Evolutionary conservation across 2,329 filamentous ascomycete species (phyloP).

Genomic region (Aspergillus quadrilineatus): DNA sequence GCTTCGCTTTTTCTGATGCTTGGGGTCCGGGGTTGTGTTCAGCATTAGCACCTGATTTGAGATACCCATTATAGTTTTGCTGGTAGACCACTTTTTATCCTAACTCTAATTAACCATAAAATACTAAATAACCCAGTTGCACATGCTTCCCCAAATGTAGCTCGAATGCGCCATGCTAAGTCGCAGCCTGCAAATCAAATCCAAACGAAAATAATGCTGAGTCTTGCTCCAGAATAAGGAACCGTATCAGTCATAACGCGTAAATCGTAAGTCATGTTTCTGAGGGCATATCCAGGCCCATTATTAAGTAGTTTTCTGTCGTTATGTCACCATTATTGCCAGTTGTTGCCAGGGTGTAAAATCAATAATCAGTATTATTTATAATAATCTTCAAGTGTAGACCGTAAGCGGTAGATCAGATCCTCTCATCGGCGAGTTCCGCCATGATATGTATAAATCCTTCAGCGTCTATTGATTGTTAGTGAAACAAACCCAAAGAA

Average conservation of each 20-base stretch:
- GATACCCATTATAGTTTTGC: slow-evolving; percentile 14
- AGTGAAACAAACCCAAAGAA: slow-evolving; percentile 1
- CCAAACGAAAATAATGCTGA: not conserved
- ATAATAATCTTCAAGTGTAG: not conserved
- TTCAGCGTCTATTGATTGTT: slow-evolving; percentile 36
- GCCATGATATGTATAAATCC: slow-evolving; percentile 37
- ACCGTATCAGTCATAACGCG: slow-evolving; percentile 20
- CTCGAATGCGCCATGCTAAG: slow-evolving; percentile 10
- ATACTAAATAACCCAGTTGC: not conserved
- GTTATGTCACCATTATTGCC: not conserved
- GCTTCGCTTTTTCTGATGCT: not conserved
- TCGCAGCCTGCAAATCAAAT: not conserved
- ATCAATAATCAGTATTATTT: not conserved
- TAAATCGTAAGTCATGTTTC: slow-evolving; percentile 9
- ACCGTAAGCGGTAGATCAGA: not conserved
- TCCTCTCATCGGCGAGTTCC: slow-evolving; percentile 23
- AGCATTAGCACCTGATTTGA: not conserved
- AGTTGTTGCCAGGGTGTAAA: not conserved
- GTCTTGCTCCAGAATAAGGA: slow-evolving; percentile 16
- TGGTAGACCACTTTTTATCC: slow-evolving; percentile 9
- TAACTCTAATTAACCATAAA: slow-evolving; percentile 1
- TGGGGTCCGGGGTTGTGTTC: not conserved
- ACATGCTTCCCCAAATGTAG: not conserved
- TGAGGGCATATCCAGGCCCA: slow-evolving; percentile 13
- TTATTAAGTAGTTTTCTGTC: not conserved